A percentile compares a stretch with the other conserved stretches of the same genome.
Conservation (phyloP, 805 yeast species). For the Teunomyces pallodes region DNA sequence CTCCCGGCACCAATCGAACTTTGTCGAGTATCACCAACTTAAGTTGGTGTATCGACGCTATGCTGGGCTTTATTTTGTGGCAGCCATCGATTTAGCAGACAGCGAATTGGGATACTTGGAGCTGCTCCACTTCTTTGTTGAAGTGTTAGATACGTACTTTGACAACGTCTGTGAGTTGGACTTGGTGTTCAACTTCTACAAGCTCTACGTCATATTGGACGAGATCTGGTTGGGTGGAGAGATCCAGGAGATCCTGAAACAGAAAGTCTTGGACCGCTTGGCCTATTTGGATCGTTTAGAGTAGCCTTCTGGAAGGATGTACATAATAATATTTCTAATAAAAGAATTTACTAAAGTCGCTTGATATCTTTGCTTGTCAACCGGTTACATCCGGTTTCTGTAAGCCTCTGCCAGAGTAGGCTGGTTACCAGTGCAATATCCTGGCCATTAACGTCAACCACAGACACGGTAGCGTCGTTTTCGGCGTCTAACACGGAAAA, state of each 20-base stretch:
- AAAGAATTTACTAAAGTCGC: neutral
- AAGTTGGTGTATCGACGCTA: conserved; percentile 84
- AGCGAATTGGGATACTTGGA: conserved; percentile 83
- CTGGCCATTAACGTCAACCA: conserved; percentile 60
- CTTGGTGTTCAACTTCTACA: conserved; percentile 86
- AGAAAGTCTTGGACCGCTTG: conserved; percentile 61
- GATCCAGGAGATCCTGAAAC: conserved; percentile 79
- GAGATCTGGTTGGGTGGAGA: conserved; percentile 91
- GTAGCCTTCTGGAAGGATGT: conserved; percentile 18
- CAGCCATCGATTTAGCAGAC: conserved; percentile 75
- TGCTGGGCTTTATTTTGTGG: conserved; percentile 88
- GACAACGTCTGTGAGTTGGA: conserved; percentile 93
- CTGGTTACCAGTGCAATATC: conserved; percentile 53
- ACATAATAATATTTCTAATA: neutral
- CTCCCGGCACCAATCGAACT: conserved; percentile 77
- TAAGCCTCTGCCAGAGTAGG: conserved; percentile 39
- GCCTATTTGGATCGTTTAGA: conserved; percentile 62
- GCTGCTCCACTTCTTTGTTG: conserved; percentile 83
- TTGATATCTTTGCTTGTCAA: neutral
- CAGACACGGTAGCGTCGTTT: conserved; percentile 29
- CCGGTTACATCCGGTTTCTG: neutral
- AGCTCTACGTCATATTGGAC: conserved; percentile 77
- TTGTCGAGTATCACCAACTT: conserved; percentile 57
- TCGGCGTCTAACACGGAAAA: conserved; percentile 36
- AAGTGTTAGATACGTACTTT: conserved; percentile 80